Conservation (phyloP, 2,329 filamentous ascomycete species). For the Decorospora gaudefroyi region DNA sequence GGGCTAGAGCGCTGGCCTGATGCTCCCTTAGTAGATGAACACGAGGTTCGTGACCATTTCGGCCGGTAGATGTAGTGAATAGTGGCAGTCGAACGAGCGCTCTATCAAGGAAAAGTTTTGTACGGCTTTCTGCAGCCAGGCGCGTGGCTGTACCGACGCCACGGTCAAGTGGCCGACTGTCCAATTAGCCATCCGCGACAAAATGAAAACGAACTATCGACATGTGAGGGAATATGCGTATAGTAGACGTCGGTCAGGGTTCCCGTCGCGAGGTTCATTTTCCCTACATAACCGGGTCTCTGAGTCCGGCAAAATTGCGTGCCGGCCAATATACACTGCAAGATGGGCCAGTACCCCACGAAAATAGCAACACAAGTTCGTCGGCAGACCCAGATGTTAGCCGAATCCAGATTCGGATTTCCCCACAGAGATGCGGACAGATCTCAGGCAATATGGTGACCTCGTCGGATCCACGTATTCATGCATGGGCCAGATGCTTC, state of each 20-base stretch:
- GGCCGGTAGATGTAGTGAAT: constrained; percentile 23
- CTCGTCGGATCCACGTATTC: background rate
- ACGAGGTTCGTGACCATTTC: constrained; percentile 19
- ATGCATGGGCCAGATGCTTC: constrained; percentile 2
- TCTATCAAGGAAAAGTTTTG: constrained; percentile 15
- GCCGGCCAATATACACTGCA: too few relatives aligned
- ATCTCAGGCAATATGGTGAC: constrained; percentile 2
- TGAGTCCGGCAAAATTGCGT: constrained; percentile 38
- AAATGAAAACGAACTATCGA: constrained; percentile 24
- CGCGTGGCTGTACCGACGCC: constrained; percentile 25
- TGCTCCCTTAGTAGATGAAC: constrained; percentile 20
- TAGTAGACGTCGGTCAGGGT: constrained; percentile 30
- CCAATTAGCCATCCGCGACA: constrained; percentile 26
- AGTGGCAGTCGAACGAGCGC: too few relatives aligned
- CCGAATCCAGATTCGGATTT: background rate
- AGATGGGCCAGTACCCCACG: too few relatives aligned
- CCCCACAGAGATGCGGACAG: background rate
- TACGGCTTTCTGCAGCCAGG: constrained; percentile 10
- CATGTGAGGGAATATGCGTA: constrained; percentile 35
- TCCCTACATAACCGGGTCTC: constrained; percentile 22
- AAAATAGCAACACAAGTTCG: constrained; percentile 35
- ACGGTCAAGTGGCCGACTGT: constrained; percentile 17
- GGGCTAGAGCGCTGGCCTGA: constrained; percentile 24
- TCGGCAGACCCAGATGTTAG: constrained; percentile 18
- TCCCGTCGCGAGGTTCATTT: constrained; percentile 23